Conservation (phyloP, 225 moss, liverwort and hornwort species). For the Takakia lepidozioides region DNA sequence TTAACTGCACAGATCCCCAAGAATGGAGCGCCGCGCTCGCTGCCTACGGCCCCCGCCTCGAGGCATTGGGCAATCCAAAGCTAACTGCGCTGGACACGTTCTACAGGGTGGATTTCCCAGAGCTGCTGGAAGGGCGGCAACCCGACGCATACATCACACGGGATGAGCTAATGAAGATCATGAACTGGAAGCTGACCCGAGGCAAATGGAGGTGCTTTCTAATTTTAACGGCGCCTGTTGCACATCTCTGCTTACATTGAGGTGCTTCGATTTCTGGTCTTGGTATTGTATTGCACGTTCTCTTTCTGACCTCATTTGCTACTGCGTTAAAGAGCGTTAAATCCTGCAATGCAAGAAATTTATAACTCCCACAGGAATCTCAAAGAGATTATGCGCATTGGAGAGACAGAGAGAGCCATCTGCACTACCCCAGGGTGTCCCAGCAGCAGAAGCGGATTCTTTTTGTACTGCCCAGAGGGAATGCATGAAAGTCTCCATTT, state of each 20-base stretch:
- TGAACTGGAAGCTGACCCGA: slow-evolving; percentile 74
- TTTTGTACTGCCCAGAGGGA: too few relatives aligned
- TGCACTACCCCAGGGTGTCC: too few relatives aligned
- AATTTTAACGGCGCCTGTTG: slow-evolving; percentile 2
- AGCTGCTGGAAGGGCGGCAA: slow-evolving; percentile 28
- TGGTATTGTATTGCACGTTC: too few relatives aligned
- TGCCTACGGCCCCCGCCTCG: slow-evolving; percentile 30
- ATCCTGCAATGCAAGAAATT: neutral
- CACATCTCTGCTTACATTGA: slow-evolving; percentile 12
- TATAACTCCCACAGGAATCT: too few relatives aligned
- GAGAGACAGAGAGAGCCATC: too few relatives aligned
- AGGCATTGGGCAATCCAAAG: slow-evolving; percentile 27
- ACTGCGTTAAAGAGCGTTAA: neutral
- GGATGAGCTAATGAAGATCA: slow-evolving; percentile 54
- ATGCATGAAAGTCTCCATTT: too few relatives aligned
- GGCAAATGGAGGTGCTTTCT: slow-evolving; percentile 66
- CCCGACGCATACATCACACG: slow-evolving; percentile 39
- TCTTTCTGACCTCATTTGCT: neutral
- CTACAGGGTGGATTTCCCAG: slow-evolving; percentile 48
- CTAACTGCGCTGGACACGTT: slow-evolving; percentile 48
- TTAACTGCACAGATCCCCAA: slow-evolving; percentile 26
- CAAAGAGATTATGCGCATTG: too few relatives aligned
- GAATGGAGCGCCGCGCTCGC: slow-evolving; percentile 47
- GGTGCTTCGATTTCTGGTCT: slow-evolving; percentile 3
- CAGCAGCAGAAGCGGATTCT: too few relatives aligned